Base-by-base conservation (phyloP, 306 rosid genomes). In the Acacia crassicarpa region DNA sequence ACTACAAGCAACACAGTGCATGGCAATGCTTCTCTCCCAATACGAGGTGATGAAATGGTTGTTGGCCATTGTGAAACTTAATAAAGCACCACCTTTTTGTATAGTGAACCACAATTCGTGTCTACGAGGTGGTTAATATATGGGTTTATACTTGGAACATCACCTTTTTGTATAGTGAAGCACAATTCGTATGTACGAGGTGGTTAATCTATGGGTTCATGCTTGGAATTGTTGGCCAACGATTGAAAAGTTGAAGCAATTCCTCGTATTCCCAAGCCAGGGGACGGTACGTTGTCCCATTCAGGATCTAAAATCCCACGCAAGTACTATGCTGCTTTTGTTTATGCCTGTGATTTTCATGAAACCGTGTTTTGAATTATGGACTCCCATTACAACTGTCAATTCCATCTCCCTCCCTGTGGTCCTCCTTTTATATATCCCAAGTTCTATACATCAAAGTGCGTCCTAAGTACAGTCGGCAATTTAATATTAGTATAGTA, bases 361-460 rank as follows among this genome's bases (percentile, higher is more conserved):
- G n/a, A 70, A 43, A 69, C 83, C 33, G 71, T 17, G 71, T 70
- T 56, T 79, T 69, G 20, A 68, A 70, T 59, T 30, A 30, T 61
- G 14, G 17, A 12, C 12, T 6, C 43, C 25, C 7, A 32, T 49
- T 17, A 45, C 49, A 51, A 2, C 49, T 66, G 8, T 51, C 41
- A 63, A 27, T 8, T 43, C 41, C 41, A 35, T 46, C 33, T 32
- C 19, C 16, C 16, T 27, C 11, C 16, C 8, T 12, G 72, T 38
- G 72, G 48, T 67, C 48, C 72, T 67, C 16, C 46, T 20, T 33
- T 17, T 27, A 38, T 38, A 6, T 38, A 35, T 19, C 25, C 72
- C 14, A 67, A 33, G 8, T 30, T 35, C 25, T 9, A 35, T 35
- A 2, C 65, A 58, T 58, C 65, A 58, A 22, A 58, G 15, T 3